Conservation (phyloP, 2,329 filamentous ascomycete species). For the Pestalotiopsis sp. region DNA sequence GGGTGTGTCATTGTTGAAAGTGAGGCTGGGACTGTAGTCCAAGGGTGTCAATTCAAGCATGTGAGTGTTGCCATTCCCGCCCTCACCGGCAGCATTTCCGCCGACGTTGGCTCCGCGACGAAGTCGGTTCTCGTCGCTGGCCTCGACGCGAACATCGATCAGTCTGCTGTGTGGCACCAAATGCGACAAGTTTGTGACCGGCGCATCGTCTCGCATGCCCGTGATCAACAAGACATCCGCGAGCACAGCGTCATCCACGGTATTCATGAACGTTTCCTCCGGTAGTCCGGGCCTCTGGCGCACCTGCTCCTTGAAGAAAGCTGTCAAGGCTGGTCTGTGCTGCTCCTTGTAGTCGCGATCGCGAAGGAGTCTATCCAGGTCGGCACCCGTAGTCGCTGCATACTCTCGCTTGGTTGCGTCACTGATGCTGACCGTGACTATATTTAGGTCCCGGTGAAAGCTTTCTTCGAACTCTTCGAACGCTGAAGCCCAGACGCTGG, state of each 20-base stretch:
- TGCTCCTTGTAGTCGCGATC: slow-evolving; percentile 65
- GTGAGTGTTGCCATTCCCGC: slow-evolving; percentile 21
- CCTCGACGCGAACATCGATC: slow-evolving; percentile 53
- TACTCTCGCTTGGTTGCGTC: slow-evolving; percentile 61
- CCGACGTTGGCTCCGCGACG: slow-evolving; percentile 34
- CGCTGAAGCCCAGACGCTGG: slow-evolving; percentile 49
- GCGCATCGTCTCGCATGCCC: slow-evolving; percentile 64
- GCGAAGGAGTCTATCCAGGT: slow-evolving; percentile 47
- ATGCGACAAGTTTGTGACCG: slow-evolving; percentile 55
- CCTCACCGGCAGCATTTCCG: slow-evolving; percentile 14
- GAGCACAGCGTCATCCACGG: slow-evolving; percentile 42
- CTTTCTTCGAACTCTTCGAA: slow-evolving; percentile 36
- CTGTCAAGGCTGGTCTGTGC: slow-evolving; percentile 54
- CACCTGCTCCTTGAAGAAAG: slow-evolving; percentile 52
- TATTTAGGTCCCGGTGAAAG: slow-evolving; percentile 31
- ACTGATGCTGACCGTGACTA: slow-evolving; percentile 57
- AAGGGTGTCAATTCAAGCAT: slow-evolving; percentile 23
- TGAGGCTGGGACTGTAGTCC: slow-evolving; percentile 42
- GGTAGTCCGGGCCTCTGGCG: slow-evolving; percentile 44
- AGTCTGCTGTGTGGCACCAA: slow-evolving; percentile 52
- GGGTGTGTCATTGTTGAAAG: slow-evolving; percentile 52
- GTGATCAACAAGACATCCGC: slow-evolving; percentile 63
- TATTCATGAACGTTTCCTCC: slow-evolving; percentile 52
- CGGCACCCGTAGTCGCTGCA: slow-evolving; percentile 47
- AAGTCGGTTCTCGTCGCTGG: slow-evolving; percentile 35